Base-by-base conservation (phyloP, 306 rosid species). In the Quercus gilva region DNA sequence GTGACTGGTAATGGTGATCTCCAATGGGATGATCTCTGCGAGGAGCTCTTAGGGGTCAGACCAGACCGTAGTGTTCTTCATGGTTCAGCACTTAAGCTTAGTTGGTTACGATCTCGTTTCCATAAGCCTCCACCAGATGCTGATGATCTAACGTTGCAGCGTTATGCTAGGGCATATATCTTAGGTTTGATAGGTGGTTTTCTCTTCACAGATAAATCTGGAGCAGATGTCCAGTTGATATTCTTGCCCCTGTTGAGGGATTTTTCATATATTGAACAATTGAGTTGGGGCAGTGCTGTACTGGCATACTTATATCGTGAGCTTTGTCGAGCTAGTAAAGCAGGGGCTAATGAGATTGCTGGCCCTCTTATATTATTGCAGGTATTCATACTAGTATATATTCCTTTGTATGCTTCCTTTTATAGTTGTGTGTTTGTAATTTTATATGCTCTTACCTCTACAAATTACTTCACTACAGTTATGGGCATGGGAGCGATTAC, bases 401-500 rank as follows among this genome's bases (percentile, higher is more conserved):
- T 7, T 71, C 10, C 28, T 20, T 71, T 25, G 8, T 51, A 49
- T 49, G 31, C 31, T 20, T 59, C 31, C 65, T 59, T 59, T 26
- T 20, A 59, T 28, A 11, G 12, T 59, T 59, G 23, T 59, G 65
- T 23, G 65, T 59, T 23, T 59, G 60, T 3, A 25, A 49, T 8
- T 19, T 11, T 13, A 21, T 43, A 49, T 49, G 17, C 53, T 13
- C 53, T 49, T 49, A 49, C 53, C 53, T 53, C 31, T 25, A 31
- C 15, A 49, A 45, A 45, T 45, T 71, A 5, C 59, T 26, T 23
- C 15, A 35, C 75, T 6, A 51, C 55, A 78, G 82, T 41, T 78
- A 71, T 78, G 82, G 82, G 82, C 82, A 78, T 78, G 82, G 76
- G 82, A 78, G 73, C 76, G 60, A 29, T 35, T 78, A 17, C 21